A percentile compares a stretch with the other conserved stretches of the same genome.
These are phyloP conservation scores for Trapa bicornis DNA, from an alignment of 345 rosid species.

Conservation along the genomic window DNA sequence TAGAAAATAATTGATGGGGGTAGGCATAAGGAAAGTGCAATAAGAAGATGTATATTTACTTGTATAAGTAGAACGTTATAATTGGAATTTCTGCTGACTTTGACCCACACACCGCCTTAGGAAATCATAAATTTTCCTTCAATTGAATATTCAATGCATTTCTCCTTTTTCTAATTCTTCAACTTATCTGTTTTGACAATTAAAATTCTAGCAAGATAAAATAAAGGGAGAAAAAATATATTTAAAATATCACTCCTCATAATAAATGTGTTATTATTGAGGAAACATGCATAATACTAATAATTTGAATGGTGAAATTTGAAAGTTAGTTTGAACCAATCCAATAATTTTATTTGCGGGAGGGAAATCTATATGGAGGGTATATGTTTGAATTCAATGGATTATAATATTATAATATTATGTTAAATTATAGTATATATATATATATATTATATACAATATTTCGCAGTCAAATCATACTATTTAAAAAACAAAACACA, in stretches of 20 bases:
- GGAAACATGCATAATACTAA: not conserved
- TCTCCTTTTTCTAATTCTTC: not conserved
- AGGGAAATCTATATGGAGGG: too few species aligned
- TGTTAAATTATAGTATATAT: too few species aligned
- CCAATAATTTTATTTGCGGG: too few species aligned
- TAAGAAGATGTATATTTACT: not conserved
- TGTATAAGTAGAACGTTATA: conserved; percentile 7
- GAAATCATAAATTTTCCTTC: conserved; percentile 16
- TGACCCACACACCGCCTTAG: conserved; percentile 6
- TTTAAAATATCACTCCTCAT: not conserved
- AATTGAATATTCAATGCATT: not conserved
- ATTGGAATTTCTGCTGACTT: conserved; percentile 3
- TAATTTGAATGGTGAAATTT: too few species aligned
- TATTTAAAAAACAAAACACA: too few species aligned
- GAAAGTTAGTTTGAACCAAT: too few species aligned
- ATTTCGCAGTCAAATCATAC: too few species aligned
- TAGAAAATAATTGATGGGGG: not conserved
- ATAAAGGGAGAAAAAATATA: not conserved
- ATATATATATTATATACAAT: too few species aligned
- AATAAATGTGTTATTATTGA: not conserved
- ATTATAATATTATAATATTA: too few species aligned
- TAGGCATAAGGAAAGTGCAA: not conserved
- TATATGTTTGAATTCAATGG: too few species aligned
- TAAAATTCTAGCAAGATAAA: not conserved
- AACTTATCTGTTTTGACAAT: not conserved